Percentiles rank a stretch among this genome's conserved stretches.
phyloP scores from a whole-genome alignment of 441 rosid genomes.

The Mallotus japonicus region DNA sequence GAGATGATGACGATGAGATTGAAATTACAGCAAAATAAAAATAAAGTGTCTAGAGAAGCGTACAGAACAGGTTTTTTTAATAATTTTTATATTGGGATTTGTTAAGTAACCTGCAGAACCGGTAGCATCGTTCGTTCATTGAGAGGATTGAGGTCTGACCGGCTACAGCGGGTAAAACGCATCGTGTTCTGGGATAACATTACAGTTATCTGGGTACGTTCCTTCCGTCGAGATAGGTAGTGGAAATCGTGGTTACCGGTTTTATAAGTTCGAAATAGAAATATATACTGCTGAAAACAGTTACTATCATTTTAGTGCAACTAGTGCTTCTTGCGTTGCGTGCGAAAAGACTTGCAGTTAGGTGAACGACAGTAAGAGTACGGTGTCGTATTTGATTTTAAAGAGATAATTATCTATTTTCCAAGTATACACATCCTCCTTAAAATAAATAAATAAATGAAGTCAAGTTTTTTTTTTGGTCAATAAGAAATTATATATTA shows the following conservation, averaged over 20 bases:
- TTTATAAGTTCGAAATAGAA: neutral
- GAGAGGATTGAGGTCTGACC: constrained; percentile 27
- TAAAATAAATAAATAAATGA: no score
- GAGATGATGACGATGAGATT: constrained; percentile 28
- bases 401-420: no score
- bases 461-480: no score
- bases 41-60: constrained; percentile 27
- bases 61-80: constrained; percentile 2
- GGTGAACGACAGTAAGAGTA: neutral
- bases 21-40: neutral
- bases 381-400: no score
- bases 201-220: neutral
- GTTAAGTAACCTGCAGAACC: constrained; percentile 36
- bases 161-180: constrained; percentile 35
- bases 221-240: neutral
- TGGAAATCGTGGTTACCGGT: neutral
- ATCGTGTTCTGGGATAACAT: neutral
- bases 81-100: neutral
- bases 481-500: no score
- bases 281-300: neutral
- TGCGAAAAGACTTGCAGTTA: neutral
- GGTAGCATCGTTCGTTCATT: constrained; percentile 20
- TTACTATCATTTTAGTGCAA: no score
- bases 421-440: no score
- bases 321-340: neutral